A percentile compares a stretch with the other conserved stretches of the same genome.
phyloP scores from a whole-genome alignment of 495 filamentous ascomycete genomes.

The Entonaema liquescens region DNA sequence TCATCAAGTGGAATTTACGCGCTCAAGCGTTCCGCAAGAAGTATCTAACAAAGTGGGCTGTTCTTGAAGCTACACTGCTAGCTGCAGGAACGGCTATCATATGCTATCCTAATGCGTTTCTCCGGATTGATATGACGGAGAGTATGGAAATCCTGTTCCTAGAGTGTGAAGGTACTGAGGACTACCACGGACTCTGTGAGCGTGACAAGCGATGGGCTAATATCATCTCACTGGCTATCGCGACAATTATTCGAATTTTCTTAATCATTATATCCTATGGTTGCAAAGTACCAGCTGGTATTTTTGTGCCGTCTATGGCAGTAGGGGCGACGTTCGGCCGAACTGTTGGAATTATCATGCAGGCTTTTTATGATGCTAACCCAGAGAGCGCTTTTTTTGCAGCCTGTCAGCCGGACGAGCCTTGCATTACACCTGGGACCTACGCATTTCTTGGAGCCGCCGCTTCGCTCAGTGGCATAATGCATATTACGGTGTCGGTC shows the following conservation, averaged over 20 bases:
- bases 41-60: slow-evolving; percentile 83
- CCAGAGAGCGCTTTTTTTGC: slow-evolving; percentile 86
- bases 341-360: slow-evolving; percentile 92
- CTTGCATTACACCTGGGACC: slow-evolving; percentile 95
- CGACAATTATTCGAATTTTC: slow-evolving; percentile 81
- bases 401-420: slow-evolving; percentile 87
- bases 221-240: slow-evolving; percentile 79
- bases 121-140: slow-evolving; percentile 98
- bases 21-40: slow-evolving; percentile 94
- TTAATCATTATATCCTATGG: slow-evolving; percentile 97
- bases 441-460: slow-evolving; percentile 95
- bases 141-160: slow-evolving; percentile 98
- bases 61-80: slow-evolving; percentile 87
- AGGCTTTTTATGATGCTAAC: slow-evolving; percentile 84
- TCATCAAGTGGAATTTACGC: slow-evolving; percentile 97
- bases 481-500: slow-evolving; percentile 96
- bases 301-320: slow-evolving; percentile 98
- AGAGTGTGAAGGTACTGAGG: slow-evolving; percentile 92
- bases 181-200: slow-evolving; percentile 94
- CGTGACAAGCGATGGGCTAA: slow-evolving; percentile 76
- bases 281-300: slow-evolving; percentile 97
- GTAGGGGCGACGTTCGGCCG: slow-evolving; percentile 93
- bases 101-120: slow-evolving; percentile 95
- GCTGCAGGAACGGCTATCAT: slow-evolving; percentile 85
- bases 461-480: slow-evolving; percentile 96